phyloP scores from a whole-genome alignment of 306 rosid genomes.

The Cicer arietinum region DNA sequence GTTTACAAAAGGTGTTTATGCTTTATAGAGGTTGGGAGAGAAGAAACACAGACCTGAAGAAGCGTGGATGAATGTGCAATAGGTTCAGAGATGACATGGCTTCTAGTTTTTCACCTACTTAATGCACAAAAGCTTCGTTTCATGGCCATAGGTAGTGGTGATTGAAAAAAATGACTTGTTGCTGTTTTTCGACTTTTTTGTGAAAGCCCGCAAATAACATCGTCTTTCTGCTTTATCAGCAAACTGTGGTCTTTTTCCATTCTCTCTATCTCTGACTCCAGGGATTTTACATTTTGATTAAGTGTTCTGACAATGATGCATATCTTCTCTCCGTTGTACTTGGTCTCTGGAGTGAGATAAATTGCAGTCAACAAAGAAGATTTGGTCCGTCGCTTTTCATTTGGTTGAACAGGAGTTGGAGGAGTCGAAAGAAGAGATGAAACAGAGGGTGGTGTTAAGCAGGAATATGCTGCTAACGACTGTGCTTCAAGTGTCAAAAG shows the following conservation, averaged over 20 bases:
- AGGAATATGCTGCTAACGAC: conserved; percentile 68
- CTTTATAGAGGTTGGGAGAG: background rate
- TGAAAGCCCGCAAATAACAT: conserved; percentile 67
- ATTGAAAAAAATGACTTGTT: conserved; percentile 63
- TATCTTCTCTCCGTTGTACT: conserved; percentile 62
- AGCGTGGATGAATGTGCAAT: conserved; percentile 73
- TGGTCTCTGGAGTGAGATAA: conserved; percentile 75
- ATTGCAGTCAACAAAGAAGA: conserved; percentile 58
- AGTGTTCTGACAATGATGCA: conserved; percentile 56
- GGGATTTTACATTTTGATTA: conserved; percentile 56
- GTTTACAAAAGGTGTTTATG: background rate
- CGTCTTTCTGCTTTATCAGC: conserved; percentile 77
- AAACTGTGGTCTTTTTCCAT: conserved; percentile 64
- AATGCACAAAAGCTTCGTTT: conserved; percentile 44
- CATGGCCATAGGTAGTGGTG: conserved; percentile 47
- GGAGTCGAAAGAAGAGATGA: conserved; percentile 72
- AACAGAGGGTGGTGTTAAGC: conserved; percentile 82
- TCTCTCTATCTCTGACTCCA: conserved; percentile 77
- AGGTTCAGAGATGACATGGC: conserved; percentile 72
- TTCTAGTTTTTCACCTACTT: conserved; percentile 83
- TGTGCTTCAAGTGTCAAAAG: conserved; percentile 67
- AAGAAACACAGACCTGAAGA: conserved; percentile 72
- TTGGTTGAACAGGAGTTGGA: conserved; percentile 66
- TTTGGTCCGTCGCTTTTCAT: conserved; percentile 60
- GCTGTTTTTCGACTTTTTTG: conserved; percentile 51